These are phyloP conservation scores for Colletotrichum lini DNA, from an alignment of 2,329 filamentous ascomycete genomes.

Conservation along the genomic window DNA sequence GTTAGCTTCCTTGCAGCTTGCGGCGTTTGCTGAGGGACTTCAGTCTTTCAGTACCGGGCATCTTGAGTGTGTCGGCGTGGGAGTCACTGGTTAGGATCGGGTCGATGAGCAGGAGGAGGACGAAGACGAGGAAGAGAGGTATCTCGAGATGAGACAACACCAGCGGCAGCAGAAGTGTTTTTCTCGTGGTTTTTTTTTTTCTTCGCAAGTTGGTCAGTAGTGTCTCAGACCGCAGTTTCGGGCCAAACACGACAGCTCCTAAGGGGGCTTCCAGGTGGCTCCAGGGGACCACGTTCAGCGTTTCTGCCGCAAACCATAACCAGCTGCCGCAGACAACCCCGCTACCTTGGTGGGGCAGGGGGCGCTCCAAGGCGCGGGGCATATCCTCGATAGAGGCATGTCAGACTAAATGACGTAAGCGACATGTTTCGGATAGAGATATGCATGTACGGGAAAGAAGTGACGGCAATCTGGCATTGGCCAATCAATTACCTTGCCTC, in stretches of 20 bases:
- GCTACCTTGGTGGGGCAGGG: constrained; percentile 32
- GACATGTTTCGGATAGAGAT: constrained; percentile 7
- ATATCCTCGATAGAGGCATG: constrained; percentile 28
- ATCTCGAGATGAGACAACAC: background rate
- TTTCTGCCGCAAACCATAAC: constrained; percentile 30
- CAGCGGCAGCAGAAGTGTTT: background rate
- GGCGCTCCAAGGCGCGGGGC: constrained; percentile 24
- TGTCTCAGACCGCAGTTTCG: constrained; percentile 13
- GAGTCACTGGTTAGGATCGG: too few species aligned
- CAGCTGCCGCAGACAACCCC: background rate
- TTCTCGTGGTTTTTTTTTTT: too few species aligned
- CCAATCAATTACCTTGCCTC: background rate
- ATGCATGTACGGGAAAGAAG: background rate
- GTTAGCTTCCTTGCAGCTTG: constrained; percentile 23
- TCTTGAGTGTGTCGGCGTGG: constrained; percentile 9
- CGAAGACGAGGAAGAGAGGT: background rate
- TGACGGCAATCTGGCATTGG: background rate
- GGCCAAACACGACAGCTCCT: background rate
- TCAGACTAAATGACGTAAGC: constrained; percentile 25
- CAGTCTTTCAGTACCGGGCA: constrained; percentile 27
- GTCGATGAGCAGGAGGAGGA: too few species aligned
- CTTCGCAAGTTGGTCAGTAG: constrained; percentile 7
- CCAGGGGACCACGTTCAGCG: constrained; percentile 2
- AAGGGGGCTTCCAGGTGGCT: background rate
- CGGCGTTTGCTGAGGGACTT: background rate